Evolutionary conservation across 148 eudicot genomes (phyloP).

Genomic region (Rhododendron ovatum): DNA sequence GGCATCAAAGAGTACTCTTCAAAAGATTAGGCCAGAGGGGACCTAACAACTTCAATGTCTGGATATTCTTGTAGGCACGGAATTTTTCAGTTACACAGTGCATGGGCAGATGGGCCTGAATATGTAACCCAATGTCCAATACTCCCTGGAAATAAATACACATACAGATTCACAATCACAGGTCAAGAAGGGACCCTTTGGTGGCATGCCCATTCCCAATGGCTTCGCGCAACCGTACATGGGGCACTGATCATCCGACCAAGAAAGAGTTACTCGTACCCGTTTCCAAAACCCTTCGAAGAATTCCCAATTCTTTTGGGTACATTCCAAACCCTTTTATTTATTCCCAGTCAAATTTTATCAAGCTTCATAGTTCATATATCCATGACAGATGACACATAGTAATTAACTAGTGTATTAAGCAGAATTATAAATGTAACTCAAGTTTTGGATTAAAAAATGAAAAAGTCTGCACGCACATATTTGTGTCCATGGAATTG

Average conservation of each 20-base stretch:
- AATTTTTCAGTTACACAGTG: slow-evolving; percentile 40
- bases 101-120: slow-evolving; percentile 82
- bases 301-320: slow-evolving; percentile 69
- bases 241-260: slow-evolving; percentile 75
- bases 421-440: no score
- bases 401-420: no score
- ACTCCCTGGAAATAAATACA: slow-evolving; percentile 45
- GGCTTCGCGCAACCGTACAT: slow-evolving; percentile 83
- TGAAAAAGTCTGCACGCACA: no score
- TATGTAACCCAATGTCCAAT: slow-evolving; percentile 73
- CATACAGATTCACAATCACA: slow-evolving; percentile 43
- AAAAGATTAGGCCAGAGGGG: no score
- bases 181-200: slow-evolving; percentile 81
- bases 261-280: slow-evolving; percentile 40
- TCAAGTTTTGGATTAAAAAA: no score
- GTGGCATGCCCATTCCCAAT: slow-evolving; percentile 86
- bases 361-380: background rate
- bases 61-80: slow-evolving; percentile 52
- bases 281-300: slow-evolving; percentile 53
- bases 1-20: background rate
- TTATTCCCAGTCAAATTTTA: background rate
- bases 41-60: background rate
- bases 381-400: no score
- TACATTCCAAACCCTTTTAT: slow-evolving; percentile 8
- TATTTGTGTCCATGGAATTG: no score